Base-by-base conservation (phyloP, 2,329 filamentous ascomycete genomes). In the Alternaria sp. region DNA sequence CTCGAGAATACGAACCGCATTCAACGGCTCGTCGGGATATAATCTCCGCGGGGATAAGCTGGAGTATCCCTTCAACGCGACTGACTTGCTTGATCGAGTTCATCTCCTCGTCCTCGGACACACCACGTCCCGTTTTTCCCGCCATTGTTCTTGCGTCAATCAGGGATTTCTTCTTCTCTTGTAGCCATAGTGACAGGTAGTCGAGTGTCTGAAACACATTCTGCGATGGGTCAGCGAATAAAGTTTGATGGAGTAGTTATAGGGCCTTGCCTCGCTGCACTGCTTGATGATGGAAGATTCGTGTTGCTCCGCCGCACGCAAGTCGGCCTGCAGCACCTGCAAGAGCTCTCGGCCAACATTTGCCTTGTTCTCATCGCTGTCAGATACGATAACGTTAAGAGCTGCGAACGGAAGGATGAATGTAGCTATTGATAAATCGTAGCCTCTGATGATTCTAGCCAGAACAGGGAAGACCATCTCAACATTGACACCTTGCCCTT, bases 131-230 rank as follows among this genome's bases (percentile, higher is more conserved):
- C 16, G 80, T 81, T 58, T 82, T 79, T 18, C 79, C 76, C n/a
- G 81, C 81, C 59, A 78, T 77, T 12, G 72, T 65, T 36, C 80
- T 74, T 14, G 74, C 77, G 16, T 81, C 79, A 6, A 75, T 69
- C 1, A 83, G 68, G 6, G 57, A 74, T 62, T 76, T 85, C 84
- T 76, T 87, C 87, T 92, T 96, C 54, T 90, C 87, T 70, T 97
- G 93, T 24, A 96, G 82, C 93, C 94, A 99, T 65, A 90, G 87
- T 73, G 93, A 93, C 62, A 94, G 87, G 76, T 99, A 98, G 76
- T 99, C 96, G 0, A 99, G 84, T 4, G 96, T 87, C 47, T 90
- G 88, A 76, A 99, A 99, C 2, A 97, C 89, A 57, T 91, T 93
- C 91, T 95, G 57, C 22, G 34, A 52, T 16, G 3, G n/a, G 56